Evolutionary conservation across 495 filamentous ascomycete genomes (phyloP), one percentile per base, ranked within the genome.

Genomic region (Daldinia vernicosa): DNA sequence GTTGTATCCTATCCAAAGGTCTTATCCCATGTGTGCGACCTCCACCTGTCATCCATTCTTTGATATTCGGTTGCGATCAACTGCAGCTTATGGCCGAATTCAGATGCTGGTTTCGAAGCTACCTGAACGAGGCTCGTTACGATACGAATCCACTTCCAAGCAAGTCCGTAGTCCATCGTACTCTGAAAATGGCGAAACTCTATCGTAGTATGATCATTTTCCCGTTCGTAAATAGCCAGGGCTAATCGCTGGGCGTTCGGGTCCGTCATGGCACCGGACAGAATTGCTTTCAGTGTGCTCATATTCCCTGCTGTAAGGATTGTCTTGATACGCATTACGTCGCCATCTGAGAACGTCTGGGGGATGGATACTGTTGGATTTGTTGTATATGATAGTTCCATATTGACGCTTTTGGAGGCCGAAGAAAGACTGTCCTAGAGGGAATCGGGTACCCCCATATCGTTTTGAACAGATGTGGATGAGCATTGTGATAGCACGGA

Each of bases 131-230:
- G 6, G 33, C 40, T 45, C 47, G 65, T 35, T 30, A 37, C 30
- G 17, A 67, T 45, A 8, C 37, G 47, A 55, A 67, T 27, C 65
- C 57, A 67, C 28, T 37, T 56, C 47, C 47, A 60, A 30, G 35
- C 57, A n/a, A 67, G 35, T 15, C 56, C 37, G 28, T 55, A 12
- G 37, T 61, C 56, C 56, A 47, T 54, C 27, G 57, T 67, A 22
- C 65, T 56, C 50, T 67, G 65, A 30, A 67, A 67, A 61, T 67
- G 57, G 6, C 57, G 65, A 54, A 61, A 61, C n/a, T 61, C 65
- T 6, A 61, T 43, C 9, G 65, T 61, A 19, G 43, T 61, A 28
- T 67, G 56, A 14, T 67, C 56, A 35, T 67, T 14, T 40, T 17
- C 15, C n/a, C 15, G 39, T 8, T 40, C 15, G 6, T 8, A 11